phyloP scores from a whole-genome alignment of 2,329 filamentous ascomycete species.

The Hypoxylon sp. region DNA sequence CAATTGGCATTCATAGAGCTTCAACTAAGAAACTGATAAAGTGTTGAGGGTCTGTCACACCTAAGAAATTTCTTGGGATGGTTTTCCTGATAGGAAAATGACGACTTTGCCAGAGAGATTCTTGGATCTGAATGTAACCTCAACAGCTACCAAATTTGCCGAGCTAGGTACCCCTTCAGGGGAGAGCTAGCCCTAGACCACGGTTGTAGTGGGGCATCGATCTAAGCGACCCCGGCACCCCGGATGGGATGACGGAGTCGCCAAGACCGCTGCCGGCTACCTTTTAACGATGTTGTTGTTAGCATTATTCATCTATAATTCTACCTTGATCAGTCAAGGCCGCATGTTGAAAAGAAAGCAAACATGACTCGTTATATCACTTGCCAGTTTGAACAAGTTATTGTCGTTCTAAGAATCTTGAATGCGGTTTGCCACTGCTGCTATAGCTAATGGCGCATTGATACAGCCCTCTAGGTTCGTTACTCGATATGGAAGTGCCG shows the following conservation, averaged over 20 bases:
- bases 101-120: constrained; percentile 19
- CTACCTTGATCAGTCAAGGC: background rate
- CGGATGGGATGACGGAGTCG: constrained; percentile 28
- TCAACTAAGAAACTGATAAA: too few relatives aligned
- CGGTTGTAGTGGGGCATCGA: constrained; percentile 14
- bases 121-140: constrained; percentile 36
- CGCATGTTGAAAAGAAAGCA: too few relatives aligned
- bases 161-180: background rate
- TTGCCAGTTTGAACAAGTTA: background rate
- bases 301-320: too few relatives aligned
- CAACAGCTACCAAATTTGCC: background rate
- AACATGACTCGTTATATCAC: background rate
- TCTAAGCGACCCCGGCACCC: constrained; percentile 16
- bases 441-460: constrained; percentile 29
- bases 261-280: constrained; percentile 34
- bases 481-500: constrained; percentile 23
- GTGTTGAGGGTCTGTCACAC: constrained; percentile 5
- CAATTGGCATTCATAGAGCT: background rate
- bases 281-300: constrained; percentile 9
- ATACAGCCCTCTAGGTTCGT: constrained; percentile 21
- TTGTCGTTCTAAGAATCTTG: background rate
- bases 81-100: constrained; percentile 13
- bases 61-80: constrained; percentile 24
- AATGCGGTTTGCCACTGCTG: constrained; percentile 28
- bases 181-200: constrained; percentile 16